A percentile compares a stretch with the other conserved stretches of the same genome.
Evolutionary conservation across 768 basidiomycete genomes (phyloP).

Genomic region (Udeniomyces megalosporus): DNA sequence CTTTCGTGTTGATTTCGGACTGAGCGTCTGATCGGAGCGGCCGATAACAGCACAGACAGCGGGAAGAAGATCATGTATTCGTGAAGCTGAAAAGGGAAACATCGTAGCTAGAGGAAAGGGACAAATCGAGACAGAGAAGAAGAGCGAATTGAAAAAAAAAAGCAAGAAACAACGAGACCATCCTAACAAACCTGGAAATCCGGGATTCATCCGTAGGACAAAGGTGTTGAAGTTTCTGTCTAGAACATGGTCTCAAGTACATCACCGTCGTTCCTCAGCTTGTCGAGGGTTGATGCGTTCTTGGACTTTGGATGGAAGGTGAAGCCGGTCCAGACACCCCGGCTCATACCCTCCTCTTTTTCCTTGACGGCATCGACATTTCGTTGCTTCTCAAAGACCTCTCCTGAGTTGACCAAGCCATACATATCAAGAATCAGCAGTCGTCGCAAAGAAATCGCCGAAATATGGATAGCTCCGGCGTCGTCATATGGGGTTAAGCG

Average conservation of each 20-base stretch:
- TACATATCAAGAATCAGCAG: neutral
- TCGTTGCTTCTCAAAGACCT: constrained; percentile 89
- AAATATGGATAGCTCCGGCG: too few relatives aligned
- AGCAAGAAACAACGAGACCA: neutral
- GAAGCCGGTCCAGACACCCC: constrained; percentile 30
- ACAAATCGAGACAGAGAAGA: neutral
- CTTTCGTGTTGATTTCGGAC: too few relatives aligned
- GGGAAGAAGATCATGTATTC: too few relatives aligned
- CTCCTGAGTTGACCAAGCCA: constrained; percentile 32
- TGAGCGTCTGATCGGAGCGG: too few relatives aligned
- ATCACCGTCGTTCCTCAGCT: constrained; percentile 28
- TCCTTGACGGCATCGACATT: constrained; percentile 87
- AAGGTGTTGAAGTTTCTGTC: too few relatives aligned
- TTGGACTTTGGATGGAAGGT: constrained; percentile 27
- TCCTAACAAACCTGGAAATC: too few relatives aligned
- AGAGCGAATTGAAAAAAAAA: neutral
- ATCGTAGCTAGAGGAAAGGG: neutral
- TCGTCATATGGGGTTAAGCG: too few relatives aligned
- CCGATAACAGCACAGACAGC: too few relatives aligned
- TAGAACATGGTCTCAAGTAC: constrained; percentile 31
- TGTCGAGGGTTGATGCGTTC: neutral
- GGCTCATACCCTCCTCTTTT: constrained; percentile 37
- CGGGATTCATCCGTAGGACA: too few relatives aligned
- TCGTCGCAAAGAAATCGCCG: neutral
- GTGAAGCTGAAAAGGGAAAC: too few relatives aligned